Conservation (phyloP, 495 filamentous ascomycete genomes). For the Aspergillus olivimuriae region DNA sequence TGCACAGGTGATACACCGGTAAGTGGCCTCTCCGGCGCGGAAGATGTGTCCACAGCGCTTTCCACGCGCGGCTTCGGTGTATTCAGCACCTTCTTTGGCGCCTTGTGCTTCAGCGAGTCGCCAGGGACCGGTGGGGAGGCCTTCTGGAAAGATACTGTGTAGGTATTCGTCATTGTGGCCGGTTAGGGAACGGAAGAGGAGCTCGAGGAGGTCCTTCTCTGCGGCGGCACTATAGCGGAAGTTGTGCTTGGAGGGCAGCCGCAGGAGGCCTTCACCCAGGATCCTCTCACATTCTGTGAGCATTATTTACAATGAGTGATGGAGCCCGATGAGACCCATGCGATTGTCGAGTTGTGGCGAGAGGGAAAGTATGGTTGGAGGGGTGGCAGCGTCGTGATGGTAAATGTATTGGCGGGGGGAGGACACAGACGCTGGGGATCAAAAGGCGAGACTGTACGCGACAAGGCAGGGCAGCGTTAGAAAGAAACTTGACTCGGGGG, state of each 20-base stretch:
- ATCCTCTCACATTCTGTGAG: constrained; percentile 71
- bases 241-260: constrained; percentile 59
- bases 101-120: constrained; percentile 81
- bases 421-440: neutral
- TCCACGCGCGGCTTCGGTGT: constrained; percentile 84
- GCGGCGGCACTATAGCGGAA: constrained; percentile 69
- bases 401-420: neutral
- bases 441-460: neutral
- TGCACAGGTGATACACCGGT: constrained; percentile 88
- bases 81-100: constrained; percentile 88
- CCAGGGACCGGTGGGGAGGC: constrained; percentile 58
- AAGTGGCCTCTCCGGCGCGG: constrained; percentile 83
- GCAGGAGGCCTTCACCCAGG: constrained; percentile 68
- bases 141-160: constrained; percentile 70
- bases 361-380: constrained; percentile 9
- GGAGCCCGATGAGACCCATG: constrained; percentile 31
- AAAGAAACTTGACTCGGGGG: too few species aligned
- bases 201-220: constrained; percentile 59
- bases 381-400: too few species aligned
- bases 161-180: constrained; percentile 66
- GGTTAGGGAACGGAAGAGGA: constrained; percentile 81
- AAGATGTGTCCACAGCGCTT: constrained; percentile 98
- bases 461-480: too few species aligned
- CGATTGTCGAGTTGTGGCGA: constrained; percentile 4
- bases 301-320: constrained; percentile 25